These are phyloP conservation scores for Ceratocystis lukuohia DNA, from an alignment of 2,329 filamentous ascomycete species.

Conservation along the genomic window DNA sequence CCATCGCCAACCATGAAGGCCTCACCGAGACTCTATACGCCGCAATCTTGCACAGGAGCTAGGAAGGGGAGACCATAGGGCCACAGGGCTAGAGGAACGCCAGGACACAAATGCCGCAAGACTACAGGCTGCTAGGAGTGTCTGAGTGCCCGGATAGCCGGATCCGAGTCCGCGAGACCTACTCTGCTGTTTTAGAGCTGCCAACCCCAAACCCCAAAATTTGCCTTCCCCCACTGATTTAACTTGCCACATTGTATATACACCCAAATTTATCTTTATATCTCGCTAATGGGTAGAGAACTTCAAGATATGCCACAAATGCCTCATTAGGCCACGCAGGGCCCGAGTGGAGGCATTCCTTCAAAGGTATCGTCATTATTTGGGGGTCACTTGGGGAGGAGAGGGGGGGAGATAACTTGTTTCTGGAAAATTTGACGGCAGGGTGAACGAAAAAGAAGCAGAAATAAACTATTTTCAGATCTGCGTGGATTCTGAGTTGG, in stretches of 20 bases:
- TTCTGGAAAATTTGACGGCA: not conserved
- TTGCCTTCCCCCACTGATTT: not conserved
- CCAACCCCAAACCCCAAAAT: not conserved
- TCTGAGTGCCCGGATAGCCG: not conserved
- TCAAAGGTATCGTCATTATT: slow-evolving; percentile 1
- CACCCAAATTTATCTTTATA: not conserved
- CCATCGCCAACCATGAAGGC: not conserved
- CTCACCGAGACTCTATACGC: not conserved
- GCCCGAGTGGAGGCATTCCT: not conserved
- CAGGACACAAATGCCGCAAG: too few species aligned
- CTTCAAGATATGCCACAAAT: not conserved
- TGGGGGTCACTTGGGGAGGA: not conserved
- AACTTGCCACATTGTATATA: not conserved
- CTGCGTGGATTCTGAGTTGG: not conserved
- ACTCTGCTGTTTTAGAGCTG: not conserved
- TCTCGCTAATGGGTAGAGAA: not conserved
- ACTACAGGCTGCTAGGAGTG: not conserved
- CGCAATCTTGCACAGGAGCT: not conserved
- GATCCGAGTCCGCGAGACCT: not conserved
- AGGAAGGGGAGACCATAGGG: not conserved
- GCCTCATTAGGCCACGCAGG: not conserved
- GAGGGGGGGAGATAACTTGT: not conserved
- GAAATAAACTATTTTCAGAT: not conserved
- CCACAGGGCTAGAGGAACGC: too few species aligned
- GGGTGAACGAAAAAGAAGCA: not conserved